These are phyloP conservation scores for Ceratobasidium theobromae DNA, from an alignment of 1,284 basidiomycete genomes.

Conservation along the genomic window DNA sequence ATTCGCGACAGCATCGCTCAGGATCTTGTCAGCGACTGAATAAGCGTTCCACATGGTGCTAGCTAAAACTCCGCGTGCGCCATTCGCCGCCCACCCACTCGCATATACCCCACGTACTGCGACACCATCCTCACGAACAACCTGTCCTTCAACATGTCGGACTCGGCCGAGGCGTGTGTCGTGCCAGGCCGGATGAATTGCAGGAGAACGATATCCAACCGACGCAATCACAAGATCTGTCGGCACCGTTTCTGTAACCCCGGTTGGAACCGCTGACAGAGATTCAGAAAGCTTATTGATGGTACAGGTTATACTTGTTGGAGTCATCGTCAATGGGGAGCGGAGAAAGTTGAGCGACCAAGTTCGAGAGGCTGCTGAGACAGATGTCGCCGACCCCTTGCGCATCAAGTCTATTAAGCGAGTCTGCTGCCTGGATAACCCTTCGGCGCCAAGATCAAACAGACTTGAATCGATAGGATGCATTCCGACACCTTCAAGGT, in stretches of 20 bases:
- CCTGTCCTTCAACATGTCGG: constrained; percentile 47
- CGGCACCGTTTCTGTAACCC: constrained; percentile 52
- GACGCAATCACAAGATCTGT: constrained; percentile 86
- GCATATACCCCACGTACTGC: constrained; percentile 57
- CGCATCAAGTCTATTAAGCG: constrained; percentile 66
- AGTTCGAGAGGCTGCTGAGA: constrained; percentile 49
- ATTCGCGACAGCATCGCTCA: constrained; percentile 51
- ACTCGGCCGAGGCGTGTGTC: constrained; percentile 59
- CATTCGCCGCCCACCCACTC: constrained; percentile 91
- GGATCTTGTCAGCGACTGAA: constrained; percentile 68
- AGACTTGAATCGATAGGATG: constrained; percentile 51
- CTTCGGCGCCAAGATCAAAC: constrained; percentile 46
- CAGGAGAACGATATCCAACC: constrained; percentile 74
- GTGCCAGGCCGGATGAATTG: constrained; percentile 47
- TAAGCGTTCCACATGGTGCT: constrained; percentile 95
- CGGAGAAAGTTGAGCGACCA: constrained; percentile 85
- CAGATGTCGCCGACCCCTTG: constrained; percentile 61
- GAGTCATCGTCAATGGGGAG: constrained; percentile 57
- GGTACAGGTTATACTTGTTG: constrained; percentile 36
- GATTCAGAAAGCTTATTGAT: constrained; percentile 55
- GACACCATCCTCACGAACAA: constrained; percentile 40
- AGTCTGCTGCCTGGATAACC: constrained; percentile 63
- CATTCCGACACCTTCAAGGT: constrained; percentile 71
- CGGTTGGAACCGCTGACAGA: constrained; percentile 61
- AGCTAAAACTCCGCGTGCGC: constrained; percentile 90